Conservation (phyloP, 352 stramenopile genomes). For the Phytophthora foliorum region DNA sequence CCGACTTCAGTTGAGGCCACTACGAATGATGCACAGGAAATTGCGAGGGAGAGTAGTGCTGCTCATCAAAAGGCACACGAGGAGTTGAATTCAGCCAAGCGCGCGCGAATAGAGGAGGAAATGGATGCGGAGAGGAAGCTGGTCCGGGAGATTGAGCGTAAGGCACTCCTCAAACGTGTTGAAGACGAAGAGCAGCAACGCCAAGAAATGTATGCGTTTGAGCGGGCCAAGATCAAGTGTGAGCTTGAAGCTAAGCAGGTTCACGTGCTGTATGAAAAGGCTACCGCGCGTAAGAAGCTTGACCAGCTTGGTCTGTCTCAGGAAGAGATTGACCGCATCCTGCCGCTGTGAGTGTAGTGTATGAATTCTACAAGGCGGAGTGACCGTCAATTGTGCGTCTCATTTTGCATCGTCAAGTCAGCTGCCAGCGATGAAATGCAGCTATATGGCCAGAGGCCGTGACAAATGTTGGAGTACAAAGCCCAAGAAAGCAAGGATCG, state of each 20-base stretch:
- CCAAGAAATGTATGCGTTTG: slow-evolving; percentile 33
- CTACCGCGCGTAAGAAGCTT: slow-evolving; percentile 54
- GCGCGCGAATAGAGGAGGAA: slow-evolving; percentile 14
- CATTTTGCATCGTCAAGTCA: background rate
- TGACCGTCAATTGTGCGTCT: background rate
- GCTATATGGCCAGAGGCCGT: background rate
- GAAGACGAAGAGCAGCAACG: slow-evolving; percentile 44
- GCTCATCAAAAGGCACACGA: slow-evolving; percentile 29
- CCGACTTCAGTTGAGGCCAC: background rate
- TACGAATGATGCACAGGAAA: slow-evolving; percentile 5
- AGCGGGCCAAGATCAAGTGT: slow-evolving; percentile 36
- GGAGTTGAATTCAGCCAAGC: slow-evolving; percentile 19
- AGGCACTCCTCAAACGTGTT: slow-evolving; percentile 35
- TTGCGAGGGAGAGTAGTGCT: background rate
- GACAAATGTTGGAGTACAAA: background rate
- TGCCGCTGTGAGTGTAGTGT: slow-evolving; percentile 38
- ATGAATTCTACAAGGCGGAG: background rate
- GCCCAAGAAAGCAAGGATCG: background rate
- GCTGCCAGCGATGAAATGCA: background rate
- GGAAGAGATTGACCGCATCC: slow-evolving; percentile 50
- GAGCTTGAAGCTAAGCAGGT: slow-evolving; percentile 47
- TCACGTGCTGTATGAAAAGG: slow-evolving; percentile 58
- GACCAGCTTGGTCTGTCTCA: slow-evolving; percentile 52
- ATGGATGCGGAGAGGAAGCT: slow-evolving; percentile 9
- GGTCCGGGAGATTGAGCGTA: slow-evolving; percentile 30